phyloP scores from a whole-genome alignment of 2,329 filamentous ascomycete species.

The Bipolaris sorokiniana region DNA sequence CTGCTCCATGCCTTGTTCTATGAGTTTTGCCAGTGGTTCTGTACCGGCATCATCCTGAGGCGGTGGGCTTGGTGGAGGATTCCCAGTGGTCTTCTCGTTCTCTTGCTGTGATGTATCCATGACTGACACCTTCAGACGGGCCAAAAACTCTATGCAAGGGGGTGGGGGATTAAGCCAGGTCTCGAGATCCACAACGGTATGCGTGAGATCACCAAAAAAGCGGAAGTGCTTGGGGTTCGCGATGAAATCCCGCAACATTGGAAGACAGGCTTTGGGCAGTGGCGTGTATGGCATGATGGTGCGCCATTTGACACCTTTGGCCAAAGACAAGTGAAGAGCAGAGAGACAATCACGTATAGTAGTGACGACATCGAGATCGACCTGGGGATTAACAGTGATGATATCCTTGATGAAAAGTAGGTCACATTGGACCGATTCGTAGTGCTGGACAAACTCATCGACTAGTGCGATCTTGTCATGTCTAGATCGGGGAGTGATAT shows the following conservation, averaged over 20 bases:
- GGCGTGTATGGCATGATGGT: conserved; percentile 11
- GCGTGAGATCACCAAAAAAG: background rate
- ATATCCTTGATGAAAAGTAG: background rate
- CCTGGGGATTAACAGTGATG: background rate
- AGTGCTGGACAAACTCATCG: conserved; percentile 3
- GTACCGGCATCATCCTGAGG: background rate
- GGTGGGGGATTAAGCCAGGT: conserved; percentile 6
- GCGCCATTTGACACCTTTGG: conserved; percentile 3
- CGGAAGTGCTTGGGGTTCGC: background rate
- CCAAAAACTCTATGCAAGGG: background rate
- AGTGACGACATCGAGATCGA: background rate
- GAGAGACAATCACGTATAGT: background rate
- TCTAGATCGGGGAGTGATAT: background rate
- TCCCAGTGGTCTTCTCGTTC: background rate
- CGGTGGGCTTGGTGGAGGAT: background rate
- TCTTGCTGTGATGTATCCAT: background rate
- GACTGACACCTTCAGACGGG: background rate
- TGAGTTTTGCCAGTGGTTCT: background rate
- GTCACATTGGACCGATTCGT: conserved; percentile 2
- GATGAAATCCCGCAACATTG: conserved; percentile 1
- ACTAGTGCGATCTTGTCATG: conserved; percentile 2
- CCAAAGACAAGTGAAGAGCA: background rate
- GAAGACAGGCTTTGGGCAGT: conserved; percentile 3
- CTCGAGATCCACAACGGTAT: conserved; percentile 8
- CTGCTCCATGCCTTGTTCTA: background rate